Evolutionary conservation across 495 filamentous ascomycete genomes (phyloP).

Genomic region (Chaetomium fimeti): DNA sequence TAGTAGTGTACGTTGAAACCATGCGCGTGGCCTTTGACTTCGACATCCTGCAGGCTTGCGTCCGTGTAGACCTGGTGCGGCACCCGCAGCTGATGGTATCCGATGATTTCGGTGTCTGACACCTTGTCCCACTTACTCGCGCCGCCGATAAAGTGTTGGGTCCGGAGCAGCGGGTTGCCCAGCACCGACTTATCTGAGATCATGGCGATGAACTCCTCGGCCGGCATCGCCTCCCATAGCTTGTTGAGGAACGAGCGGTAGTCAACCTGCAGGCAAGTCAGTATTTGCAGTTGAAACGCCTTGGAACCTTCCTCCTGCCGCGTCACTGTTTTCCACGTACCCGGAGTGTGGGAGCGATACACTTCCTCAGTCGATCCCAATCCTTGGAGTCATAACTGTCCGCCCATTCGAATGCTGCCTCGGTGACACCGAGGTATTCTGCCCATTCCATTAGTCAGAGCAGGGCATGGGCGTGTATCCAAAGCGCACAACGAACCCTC

Average conservation of each 20-base stretch:
- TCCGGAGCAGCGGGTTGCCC: slow-evolving; percentile 67
- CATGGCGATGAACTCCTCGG: slow-evolving; percentile 70
- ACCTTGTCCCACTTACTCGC: slow-evolving; percentile 68
- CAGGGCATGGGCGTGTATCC: not conserved
- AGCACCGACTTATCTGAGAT: slow-evolving; percentile 63
- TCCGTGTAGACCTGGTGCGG: slow-evolving; percentile 67
- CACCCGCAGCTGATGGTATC: slow-evolving; percentile 75
- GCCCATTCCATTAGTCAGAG: slow-evolving; percentile 17
- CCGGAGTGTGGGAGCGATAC: slow-evolving; percentile 68
- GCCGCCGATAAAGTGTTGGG: slow-evolving; percentile 74
- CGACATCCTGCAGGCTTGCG: slow-evolving; percentile 47
- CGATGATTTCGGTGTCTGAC: slow-evolving; percentile 64
- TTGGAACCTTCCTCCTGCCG: not conserved
- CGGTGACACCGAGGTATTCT: slow-evolving; percentile 54
- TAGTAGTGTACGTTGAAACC: slow-evolving; percentile 71
- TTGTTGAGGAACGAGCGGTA: slow-evolving; percentile 73
- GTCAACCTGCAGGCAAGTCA: slow-evolving; percentile 51
- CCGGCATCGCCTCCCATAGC: slow-evolving; percentile 68
- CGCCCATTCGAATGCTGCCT: slow-evolving; percentile 69
- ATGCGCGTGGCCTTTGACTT: slow-evolving; percentile 67
- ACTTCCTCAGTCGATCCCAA: slow-evolving; percentile 67
- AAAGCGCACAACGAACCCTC: slow-evolving; percentile 27
- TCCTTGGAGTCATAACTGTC: slow-evolving; percentile 83
- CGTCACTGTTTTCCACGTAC: slow-evolving; percentile 34
- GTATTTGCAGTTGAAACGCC: not conserved